phyloP scores from a whole-genome alignment of 164 flowering plant species.

The Piper longum region DNA sequence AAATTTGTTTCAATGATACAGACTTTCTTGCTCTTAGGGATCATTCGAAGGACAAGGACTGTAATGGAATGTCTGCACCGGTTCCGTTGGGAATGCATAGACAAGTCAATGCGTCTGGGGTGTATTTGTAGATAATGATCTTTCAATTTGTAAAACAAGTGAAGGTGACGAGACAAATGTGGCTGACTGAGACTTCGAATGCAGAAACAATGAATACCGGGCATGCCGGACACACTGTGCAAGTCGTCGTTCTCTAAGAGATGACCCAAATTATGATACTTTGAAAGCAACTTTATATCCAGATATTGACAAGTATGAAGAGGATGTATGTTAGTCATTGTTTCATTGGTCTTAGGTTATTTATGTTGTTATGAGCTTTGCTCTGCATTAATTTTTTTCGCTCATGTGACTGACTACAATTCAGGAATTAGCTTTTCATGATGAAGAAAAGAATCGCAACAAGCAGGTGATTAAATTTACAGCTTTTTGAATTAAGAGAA shows the following conservation, averaged over 20 bases:
- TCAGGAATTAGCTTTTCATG: conserved; percentile 74
- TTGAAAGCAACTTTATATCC: conserved; percentile 67
- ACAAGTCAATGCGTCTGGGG: conserved; percentile 98
- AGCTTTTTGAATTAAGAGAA: not conserved
- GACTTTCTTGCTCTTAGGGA: conserved; percentile 28
- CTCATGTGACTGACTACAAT: not conserved
- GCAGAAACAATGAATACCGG: conserved; percentile 96
- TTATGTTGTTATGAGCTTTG: not conserved
- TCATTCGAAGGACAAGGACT: conserved; percentile 84
- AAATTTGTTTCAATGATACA: no score
- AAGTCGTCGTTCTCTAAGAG: conserved; percentile 93
- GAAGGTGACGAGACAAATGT: not conserved
- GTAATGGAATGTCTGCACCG: conserved; percentile 99
- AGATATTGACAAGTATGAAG: conserved; percentile 75
- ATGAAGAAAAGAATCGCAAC: conserved; percentile 64
- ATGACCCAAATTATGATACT: conserved; percentile 85
- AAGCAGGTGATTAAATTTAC: conserved; percentile 39
- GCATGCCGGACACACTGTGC: conserved; percentile 99
- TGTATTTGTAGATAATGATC: conserved; percentile 10
- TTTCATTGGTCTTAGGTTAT: not conserved
- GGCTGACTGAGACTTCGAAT: conserved; percentile 2
- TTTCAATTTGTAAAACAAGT: no score
- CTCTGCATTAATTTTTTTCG: not conserved
- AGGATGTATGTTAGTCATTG: conserved; percentile 39
- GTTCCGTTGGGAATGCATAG: conserved; percentile 95